Conservation (phyloP, 2,329 filamentous ascomycete species). For the Sporothrix inflata region DNA sequence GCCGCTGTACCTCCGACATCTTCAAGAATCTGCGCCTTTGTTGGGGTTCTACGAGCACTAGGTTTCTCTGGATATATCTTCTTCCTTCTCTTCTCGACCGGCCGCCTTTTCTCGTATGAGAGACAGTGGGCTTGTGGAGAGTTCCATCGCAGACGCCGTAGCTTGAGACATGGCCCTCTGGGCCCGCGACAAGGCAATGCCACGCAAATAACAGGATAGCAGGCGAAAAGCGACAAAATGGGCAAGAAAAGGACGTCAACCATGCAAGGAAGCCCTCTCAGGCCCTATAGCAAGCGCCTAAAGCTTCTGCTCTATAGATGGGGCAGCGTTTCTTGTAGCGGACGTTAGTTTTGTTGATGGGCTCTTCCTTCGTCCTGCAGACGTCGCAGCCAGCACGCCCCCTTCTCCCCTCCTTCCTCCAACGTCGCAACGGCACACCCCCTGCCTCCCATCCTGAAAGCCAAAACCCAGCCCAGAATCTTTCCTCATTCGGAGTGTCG, state of each 20-base stretch:
- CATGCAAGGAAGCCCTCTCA: neutral
- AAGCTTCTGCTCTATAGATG: neutral
- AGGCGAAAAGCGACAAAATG: neutral
- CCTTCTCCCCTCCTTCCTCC: no score
- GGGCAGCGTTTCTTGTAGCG: neutral
- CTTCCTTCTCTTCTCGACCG: constrained; percentile 1
- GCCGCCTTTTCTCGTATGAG: constrained; percentile 9
- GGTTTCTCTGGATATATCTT: neutral
- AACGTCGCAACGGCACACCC: neutral
- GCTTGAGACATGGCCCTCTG: no score
- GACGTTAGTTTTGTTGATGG: neutral
- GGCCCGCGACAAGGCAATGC: neutral
- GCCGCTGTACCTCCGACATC: neutral
- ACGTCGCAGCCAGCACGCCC: no score
- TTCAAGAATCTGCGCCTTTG: neutral
- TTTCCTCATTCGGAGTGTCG: constrained; percentile 15
- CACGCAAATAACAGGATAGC: neutral
- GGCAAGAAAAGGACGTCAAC: constrained; percentile 2
- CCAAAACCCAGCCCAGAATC: constrained; percentile 12
- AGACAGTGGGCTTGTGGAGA: neutral
- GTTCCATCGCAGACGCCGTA: neutral
- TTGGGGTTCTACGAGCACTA: no score
- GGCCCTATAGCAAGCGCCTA: neutral
- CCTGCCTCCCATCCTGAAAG: neutral
- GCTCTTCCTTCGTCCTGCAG: neutral